phyloP scores from a whole-genome alignment of 768 basidiomycete species.

The Chiua virens region DNA sequence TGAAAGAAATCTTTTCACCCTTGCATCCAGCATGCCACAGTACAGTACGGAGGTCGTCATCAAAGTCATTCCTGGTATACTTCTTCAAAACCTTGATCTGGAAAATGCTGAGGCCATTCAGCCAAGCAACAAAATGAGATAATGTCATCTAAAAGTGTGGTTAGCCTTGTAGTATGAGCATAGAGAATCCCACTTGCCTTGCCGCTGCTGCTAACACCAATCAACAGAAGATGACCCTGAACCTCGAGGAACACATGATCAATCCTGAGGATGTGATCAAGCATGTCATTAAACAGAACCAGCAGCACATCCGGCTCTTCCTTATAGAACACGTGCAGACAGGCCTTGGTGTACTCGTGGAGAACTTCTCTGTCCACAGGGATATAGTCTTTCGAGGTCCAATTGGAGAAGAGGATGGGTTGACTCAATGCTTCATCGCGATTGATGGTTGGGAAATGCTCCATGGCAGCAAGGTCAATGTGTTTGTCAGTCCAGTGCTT shows the following conservation, averaged over 20 bases:
- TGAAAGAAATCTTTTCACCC: conserved; percentile 99
- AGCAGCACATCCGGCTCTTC: conserved; percentile 97
- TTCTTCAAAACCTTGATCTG: conserved; percentile 99
- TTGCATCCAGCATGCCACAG: conserved; percentile 96
- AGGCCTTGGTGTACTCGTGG: conserved; percentile 95
- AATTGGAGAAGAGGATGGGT: conserved; percentile 97
- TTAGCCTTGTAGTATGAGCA: conserved; percentile 12
- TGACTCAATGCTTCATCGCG: conserved; percentile 81
- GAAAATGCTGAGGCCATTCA: conserved; percentile 98
- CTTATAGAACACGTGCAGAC: conserved; percentile 95
- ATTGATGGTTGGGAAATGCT: conserved; percentile 93
- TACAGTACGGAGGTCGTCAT: conserved; percentile 94
- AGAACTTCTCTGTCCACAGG: conserved; percentile 92
- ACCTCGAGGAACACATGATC: conserved; percentile 98
- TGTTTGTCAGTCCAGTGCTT: conserved; percentile 93
- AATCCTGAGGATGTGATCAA: conserved; percentile 96
- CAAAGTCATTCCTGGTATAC: conserved; percentile 98
- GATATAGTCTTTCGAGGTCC: conserved; percentile 97
- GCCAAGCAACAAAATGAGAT: conserved; percentile 99
- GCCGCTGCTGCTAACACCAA: conserved; percentile 97
- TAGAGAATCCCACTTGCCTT: conserved; percentile 57
- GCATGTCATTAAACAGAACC: conserved; percentile 96
- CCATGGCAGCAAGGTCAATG: conserved; percentile 79
- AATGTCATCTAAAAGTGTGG: conserved; percentile 74
- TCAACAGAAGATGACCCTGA: conserved; percentile 93